Conservation (phyloP, 2,329 filamentous ascomycete species). For the Byssochlamys sp. region DNA sequence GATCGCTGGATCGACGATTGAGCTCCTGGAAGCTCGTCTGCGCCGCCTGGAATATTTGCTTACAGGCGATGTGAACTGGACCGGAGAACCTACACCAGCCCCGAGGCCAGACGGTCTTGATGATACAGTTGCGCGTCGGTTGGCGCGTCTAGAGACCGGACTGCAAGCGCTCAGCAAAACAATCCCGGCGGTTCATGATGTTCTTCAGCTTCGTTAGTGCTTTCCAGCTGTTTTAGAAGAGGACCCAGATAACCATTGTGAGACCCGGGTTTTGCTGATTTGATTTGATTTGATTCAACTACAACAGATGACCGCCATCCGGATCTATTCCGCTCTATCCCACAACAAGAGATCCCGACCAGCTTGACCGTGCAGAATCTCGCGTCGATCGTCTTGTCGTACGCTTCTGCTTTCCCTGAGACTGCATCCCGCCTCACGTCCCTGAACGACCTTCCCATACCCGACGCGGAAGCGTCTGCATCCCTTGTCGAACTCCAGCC, state of each 20-base stretch:
- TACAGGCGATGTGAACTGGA: conserved; percentile 32
- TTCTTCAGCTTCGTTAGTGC: conserved; percentile 33
- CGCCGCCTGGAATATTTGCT: conserved; percentile 37
- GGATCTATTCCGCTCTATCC: conserved; percentile 31
- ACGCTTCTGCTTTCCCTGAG: conserved; percentile 38
- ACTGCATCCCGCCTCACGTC: conserved; percentile 41
- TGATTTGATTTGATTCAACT: neutral
- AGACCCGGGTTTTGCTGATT: neutral
- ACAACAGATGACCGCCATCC: conserved; percentile 31
- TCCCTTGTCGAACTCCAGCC: conserved; percentile 35
- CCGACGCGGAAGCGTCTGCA: conserved; percentile 32
- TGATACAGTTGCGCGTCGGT: conserved; percentile 30
- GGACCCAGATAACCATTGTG: neutral
- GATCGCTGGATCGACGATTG: conserved; percentile 31
- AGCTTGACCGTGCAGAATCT: conserved; percentile 28
- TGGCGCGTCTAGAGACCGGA: conserved; percentile 29
- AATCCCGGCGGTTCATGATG: conserved; percentile 31
- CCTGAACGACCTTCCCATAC: conserved; percentile 38
- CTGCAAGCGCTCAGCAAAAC: conserved; percentile 28
- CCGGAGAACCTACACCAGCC: conserved; percentile 26
- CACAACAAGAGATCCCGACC: conserved; percentile 24
- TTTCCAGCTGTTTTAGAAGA: conserved; percentile 1
- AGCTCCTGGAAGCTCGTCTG: conserved; percentile 36
- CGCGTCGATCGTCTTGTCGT: conserved; percentile 35
- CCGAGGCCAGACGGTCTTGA: conserved; percentile 26